Base-by-base conservation (phyloP, 2,329 filamentous ascomycete genomes). In the Cyphellophora europaea region DNA sequence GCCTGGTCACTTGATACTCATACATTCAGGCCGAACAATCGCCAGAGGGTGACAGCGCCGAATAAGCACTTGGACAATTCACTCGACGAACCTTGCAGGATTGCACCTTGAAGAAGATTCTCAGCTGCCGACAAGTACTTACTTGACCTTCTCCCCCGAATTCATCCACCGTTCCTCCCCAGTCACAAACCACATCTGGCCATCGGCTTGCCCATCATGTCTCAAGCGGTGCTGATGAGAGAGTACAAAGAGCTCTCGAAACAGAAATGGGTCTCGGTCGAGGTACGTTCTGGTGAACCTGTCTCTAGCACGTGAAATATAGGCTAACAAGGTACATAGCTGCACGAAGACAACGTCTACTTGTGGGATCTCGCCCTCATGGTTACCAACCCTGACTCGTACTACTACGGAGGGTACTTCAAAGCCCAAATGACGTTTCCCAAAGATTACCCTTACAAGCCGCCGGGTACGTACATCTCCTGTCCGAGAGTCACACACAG, bases 261-360 rank as follows among this genome's bases (percentile, higher is more conserved):
- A 59, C 88, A 95, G 69, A 86, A 85, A 57, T 98, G 89, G 89
- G 82, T 93, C 12, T 77, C 89, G 50, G 85, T 95, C 48, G 82
- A 93, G 57, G 83, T 87, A 61, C 43, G 72, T 53, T 27, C n/a
- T n/a, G n/a, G n/a, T n/a, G n/a, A n/a, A 28, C 18, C n/a, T n/a
- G n/a, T n/a, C n/a, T n/a, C n/a, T n/a, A n/a, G n/a, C n/a, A n/a
- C n/a, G n/a, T n/a, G 13, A 18, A 32, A 25, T 19, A 32, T 8
- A n/a, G 8, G 8, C 21, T 25, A n/a, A 25, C 21, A 25, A 25
- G n/a, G 21, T n/a, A 25, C n/a, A 25, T n/a, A 25, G 75, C 69
- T 87, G 21, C 74, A 86, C 45, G 75, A 87, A 51, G 72, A 79
- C n/a, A 86, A 91, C 56, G 77, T 96, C 43, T 81, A 93, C 54